Conservation (phyloP, 2,329 filamentous ascomycete species). For the Arthrobotrys sinensis region DNA sequence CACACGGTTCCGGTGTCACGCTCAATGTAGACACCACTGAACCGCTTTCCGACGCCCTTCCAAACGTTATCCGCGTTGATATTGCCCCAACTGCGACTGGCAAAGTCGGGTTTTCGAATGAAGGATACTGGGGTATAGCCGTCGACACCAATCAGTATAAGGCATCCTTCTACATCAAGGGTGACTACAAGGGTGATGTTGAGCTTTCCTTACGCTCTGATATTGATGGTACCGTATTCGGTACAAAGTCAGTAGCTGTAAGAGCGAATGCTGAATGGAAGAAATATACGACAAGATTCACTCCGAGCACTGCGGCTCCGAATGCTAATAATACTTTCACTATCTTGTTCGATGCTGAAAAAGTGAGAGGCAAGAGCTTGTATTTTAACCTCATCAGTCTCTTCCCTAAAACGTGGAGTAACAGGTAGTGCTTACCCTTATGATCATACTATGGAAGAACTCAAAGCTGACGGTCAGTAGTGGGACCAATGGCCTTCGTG, state of each 20-base stretch:
- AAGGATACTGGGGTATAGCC: slow-evolving; percentile 74
- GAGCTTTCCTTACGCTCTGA: slow-evolving; percentile 70
- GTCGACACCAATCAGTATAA: slow-evolving; percentile 70
- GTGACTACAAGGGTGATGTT: slow-evolving; percentile 70
- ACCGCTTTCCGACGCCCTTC: slow-evolving; percentile 67
- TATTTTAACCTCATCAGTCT: slow-evolving; percentile 75
- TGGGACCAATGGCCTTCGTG: slow-evolving; percentile 72
- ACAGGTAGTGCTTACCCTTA: slow-evolving; percentile 67
- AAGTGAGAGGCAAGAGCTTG: slow-evolving; percentile 69
- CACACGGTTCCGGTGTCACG: slow-evolving; percentile 68
- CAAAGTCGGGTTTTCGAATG: slow-evolving; percentile 71
- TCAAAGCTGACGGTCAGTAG: slow-evolving; percentile 29
- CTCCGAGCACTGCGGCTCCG: slow-evolving; percentile 70
- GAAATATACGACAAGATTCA: slow-evolving; percentile 71
- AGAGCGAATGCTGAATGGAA: slow-evolving; percentile 69
- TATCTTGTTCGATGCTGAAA: slow-evolving; percentile 71
- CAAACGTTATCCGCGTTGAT: slow-evolving; percentile 71
- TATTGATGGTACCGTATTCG: slow-evolving; percentile 70
- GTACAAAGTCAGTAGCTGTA: slow-evolving; percentile 66
- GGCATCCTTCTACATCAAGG: slow-evolving; percentile 73
- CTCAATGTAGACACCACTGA: slow-evolving; percentile 70
- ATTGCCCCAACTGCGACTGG: slow-evolving; percentile 62
- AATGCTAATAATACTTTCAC: slow-evolving; percentile 74
- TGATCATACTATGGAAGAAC: background rate
- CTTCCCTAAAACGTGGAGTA: slow-evolving; percentile 75